These are phyloP conservation scores for Myxozyma sirexii DNA, from an alignment of 805 yeast genomes.

Conservation along the genomic window DNA sequence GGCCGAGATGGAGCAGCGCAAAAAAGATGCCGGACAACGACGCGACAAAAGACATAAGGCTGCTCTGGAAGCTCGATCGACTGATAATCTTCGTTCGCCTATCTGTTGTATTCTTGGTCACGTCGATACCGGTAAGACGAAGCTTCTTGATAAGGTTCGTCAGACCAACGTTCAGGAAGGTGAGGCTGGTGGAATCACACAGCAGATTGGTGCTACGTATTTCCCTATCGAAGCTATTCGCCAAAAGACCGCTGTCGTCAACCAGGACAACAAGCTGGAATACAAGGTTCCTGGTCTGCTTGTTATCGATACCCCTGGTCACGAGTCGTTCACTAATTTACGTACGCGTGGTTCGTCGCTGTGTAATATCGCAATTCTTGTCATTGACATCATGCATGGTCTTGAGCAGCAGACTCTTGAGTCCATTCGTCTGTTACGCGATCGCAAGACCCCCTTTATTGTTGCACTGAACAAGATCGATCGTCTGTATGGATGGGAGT, in stretches of 20 bases:
- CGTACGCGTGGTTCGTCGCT: conserved; percentile 98
- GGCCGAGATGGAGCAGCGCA: conserved; percentile 43
- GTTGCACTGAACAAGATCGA: conserved; percentile 98
- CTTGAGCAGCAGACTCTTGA: conserved; percentile 97
- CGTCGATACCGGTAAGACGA: conserved; percentile 99
- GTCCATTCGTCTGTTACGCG: conserved; percentile 87
- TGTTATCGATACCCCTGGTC: conserved; percentile 99
- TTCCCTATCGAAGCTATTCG: conserved; percentile 95
- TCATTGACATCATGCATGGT: conserved; percentile 99
- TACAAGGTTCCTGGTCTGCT: conserved; percentile 97
- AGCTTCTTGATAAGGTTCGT: conserved; percentile 92
- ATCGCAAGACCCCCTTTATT: conserved; percentile 95
- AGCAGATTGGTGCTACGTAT: conserved; percentile 99
- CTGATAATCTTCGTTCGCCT: conserved; percentile 87
- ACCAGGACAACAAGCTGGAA: conserved; percentile 71
- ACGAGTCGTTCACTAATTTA: conserved; percentile 96
- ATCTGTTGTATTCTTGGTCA: conserved; percentile 99
- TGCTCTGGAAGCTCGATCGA: conserved; percentile 45
- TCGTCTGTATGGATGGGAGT: conserved; percentile 94
- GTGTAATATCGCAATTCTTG: conserved; percentile 98
- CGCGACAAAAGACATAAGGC: conserved; percentile 44
- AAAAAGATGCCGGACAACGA: conserved; percentile 44
- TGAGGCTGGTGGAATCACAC: conserved; percentile 99
- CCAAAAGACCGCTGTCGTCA: conserved; percentile 90
- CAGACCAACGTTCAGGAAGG: conserved; percentile 99